phyloP scores from a whole-genome alignment of 805 yeast species.

The Zygoascus bituminiphila region DNA sequence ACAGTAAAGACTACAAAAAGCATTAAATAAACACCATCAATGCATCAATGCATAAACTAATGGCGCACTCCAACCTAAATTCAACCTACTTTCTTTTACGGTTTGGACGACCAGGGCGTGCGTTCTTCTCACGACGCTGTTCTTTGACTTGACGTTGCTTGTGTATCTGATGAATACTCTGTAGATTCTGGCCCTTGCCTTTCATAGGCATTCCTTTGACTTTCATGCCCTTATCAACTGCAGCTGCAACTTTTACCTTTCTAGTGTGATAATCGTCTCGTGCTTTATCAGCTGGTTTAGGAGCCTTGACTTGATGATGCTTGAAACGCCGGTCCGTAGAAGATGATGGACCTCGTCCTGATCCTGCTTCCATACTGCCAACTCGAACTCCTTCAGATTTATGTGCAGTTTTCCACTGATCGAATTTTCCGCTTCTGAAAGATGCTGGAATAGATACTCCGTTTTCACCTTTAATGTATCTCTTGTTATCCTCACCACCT shows the following conservation, averaged over 20 bases:
- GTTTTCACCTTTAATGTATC: conserved; percentile 87
- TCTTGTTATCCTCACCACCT: conserved; percentile 58
- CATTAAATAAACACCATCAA: no score
- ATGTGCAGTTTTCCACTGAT: conserved; percentile 79
- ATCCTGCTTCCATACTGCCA: conserved; percentile 44
- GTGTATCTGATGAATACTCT: conserved; percentile 65
- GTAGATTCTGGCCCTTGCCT: conserved; percentile 45
- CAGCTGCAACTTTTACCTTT: conserved; percentile 72
- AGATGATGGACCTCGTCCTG: conserved; percentile 14
- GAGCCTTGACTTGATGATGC: conserved; percentile 71
- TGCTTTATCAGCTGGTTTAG: conserved; percentile 81
- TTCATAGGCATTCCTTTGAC: conserved; percentile 45
- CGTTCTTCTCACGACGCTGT: conserved; percentile 74
- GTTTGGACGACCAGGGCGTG: conserved; percentile 60
- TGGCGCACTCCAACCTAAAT: no score
- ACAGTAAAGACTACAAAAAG: no score
- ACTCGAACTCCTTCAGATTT: conserved; percentile 40
- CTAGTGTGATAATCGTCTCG: conserved; percentile 83
- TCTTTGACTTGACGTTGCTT: conserved; percentile 65
- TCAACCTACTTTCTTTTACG: conserved; percentile 15
- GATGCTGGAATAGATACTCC: conserved; percentile 91
- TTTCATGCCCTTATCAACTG: conserved; percentile 61
- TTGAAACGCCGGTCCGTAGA: conserved; percentile 39
- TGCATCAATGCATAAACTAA: no score
- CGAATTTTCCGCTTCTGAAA: conserved; percentile 83